phyloP scores from a whole-genome alignment of 495 filamentous ascomycete genomes.

The Podospora tetraspora region DNA sequence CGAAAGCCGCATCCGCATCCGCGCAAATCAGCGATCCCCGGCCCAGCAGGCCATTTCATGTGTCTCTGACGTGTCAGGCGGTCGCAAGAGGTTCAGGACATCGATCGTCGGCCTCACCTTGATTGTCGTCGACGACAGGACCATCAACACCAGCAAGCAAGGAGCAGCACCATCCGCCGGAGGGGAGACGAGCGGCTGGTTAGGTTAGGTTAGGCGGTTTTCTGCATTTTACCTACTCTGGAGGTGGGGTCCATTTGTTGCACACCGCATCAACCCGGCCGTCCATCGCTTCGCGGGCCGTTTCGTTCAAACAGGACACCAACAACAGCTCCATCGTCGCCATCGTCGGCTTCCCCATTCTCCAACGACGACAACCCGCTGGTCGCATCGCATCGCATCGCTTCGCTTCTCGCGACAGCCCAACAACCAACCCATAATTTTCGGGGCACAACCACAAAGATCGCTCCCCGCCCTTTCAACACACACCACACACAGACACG shows the following conservation, averaged over 20 bases:
- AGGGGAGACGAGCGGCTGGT: too few species aligned
- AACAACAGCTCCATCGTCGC: not conserved
- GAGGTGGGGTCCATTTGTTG: not conserved
- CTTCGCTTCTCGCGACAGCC: not conserved
- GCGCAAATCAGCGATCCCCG: slow-evolving; percentile 24
- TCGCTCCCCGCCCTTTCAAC: slow-evolving; percentile 15
- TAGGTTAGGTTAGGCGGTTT: not conserved
- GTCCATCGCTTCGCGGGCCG: not conserved
- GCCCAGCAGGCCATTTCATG: slow-evolving; percentile 16
- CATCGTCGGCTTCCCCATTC: not conserved
- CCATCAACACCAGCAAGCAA: too few species aligned
- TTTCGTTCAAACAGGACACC: not conserved
- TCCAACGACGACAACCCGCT: not conserved
- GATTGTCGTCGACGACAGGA: too few species aligned
- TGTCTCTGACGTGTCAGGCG: slow-evolving; percentile 33
- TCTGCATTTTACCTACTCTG: not conserved
- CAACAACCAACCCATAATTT: too few species aligned
- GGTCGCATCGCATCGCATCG: not conserved
- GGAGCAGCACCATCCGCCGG: too few species aligned
- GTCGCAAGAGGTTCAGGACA: slow-evolving; percentile 4
- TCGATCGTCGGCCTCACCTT: not conserved
- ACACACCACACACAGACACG: slow-evolving; percentile 12
- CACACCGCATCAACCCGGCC: slow-evolving; percentile 1
- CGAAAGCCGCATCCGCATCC: slow-evolving; percentile 12
- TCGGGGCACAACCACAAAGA: too few species aligned